Evolutionary conservation across 176 grass and related monocot species (phyloP), one percentile per base, ranked within the genome.

Genomic region (Bromus sterilis): DNA sequence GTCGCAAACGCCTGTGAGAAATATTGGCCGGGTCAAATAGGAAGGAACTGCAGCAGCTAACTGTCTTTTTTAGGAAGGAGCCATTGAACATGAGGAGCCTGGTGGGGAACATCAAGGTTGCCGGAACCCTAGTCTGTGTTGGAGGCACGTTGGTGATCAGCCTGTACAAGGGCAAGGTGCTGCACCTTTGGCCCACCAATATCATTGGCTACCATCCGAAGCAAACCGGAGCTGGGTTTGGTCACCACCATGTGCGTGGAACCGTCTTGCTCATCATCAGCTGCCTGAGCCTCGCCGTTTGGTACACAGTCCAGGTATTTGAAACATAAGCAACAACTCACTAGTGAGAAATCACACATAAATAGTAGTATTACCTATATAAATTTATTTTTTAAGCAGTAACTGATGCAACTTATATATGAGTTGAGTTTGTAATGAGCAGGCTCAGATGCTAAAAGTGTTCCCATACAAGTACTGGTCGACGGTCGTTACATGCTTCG

Each of bases 401-500:
- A 1, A 41, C 13, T 29, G 26, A 20, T 33, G 3, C 41, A 35
- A 13, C 49, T 77, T 78, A 55, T 5, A 56, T 18, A 11, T 66
- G 43, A 37, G 21, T 57, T 66, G 43, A 39, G 13, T 57, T 28
- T 56, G 1, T 64, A 1, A 71, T 77, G 23, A 29, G 57, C 71
- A 86, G 85, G 85, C 78, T 56, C 78, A 86, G 37, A 86, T 86
- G 85, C 49, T 86, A 24, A 86, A 86, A 76, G 85, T 86, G 49
- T 86, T 86, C 48, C 85, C 85, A 14, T 86, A 81, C 85, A 86
- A 86, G 61, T 86, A 86, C 15, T 86, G 85, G 78, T 81, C 85
- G 35, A 86, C 85, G 0, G 85, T 86, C 20, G 49, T 21, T 33
- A 58, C 78, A 21, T 81, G 85, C 78, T 68, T 86, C 5, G 71